Percentiles rank a stretch among this genome's conserved stretches.
These are phyloP conservation scores for Delphinella strobiligena DNA, from an alignment of 2,329 filamentous ascomycete genomes.

Conservation along the genomic window DNA sequence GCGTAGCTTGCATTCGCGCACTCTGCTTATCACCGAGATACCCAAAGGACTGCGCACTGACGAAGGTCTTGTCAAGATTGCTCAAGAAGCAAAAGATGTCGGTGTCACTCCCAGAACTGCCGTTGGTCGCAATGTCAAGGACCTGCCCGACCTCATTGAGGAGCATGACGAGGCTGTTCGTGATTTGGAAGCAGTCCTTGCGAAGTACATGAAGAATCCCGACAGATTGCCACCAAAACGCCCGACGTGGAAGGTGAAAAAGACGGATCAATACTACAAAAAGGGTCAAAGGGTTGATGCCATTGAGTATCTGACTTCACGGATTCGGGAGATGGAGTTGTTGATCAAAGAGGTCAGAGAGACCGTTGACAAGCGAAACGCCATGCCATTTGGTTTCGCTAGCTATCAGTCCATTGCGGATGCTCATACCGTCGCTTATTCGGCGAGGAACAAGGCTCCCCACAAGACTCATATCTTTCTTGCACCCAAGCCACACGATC, in stretches of 20 bases:
- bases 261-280: slow-evolving; percentile 60
- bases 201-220: slow-evolving; percentile 85
- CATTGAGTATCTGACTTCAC: slow-evolving; percentile 80
- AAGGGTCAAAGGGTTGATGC: slow-evolving; percentile 73
- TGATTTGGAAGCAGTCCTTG: slow-evolving; percentile 68
- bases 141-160: slow-evolving; percentile 72
- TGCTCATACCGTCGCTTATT: slow-evolving; percentile 77
- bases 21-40: slow-evolving; percentile 65
- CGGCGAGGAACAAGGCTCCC: slow-evolving; percentile 67
- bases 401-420: slow-evolving; percentile 83
- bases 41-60: slow-evolving; percentile 65
- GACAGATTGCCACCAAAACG: slow-evolving; percentile 63
- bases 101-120: slow-evolving; percentile 68
- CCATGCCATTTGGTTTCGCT: slow-evolving; percentile 86
- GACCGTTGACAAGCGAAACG: slow-evolving; percentile 74
- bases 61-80: slow-evolving; percentile 75
- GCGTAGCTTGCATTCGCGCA: slow-evolving; percentile 65
- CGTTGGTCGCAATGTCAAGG: slow-evolving; percentile 84
- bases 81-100: slow-evolving; percentile 67
- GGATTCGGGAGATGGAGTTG: slow-evolving; percentile 70
- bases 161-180: slow-evolving; percentile 73
- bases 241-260: slow-evolving; percentile 68
- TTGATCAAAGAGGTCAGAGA: slow-evolving; percentile 75
- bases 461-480: slow-evolving; percentile 65
- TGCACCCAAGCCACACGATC: slow-evolving; percentile 76